Base-by-base conservation (phyloP, 129 eudicot genomes). In the Escallonia herrerae region DNA sequence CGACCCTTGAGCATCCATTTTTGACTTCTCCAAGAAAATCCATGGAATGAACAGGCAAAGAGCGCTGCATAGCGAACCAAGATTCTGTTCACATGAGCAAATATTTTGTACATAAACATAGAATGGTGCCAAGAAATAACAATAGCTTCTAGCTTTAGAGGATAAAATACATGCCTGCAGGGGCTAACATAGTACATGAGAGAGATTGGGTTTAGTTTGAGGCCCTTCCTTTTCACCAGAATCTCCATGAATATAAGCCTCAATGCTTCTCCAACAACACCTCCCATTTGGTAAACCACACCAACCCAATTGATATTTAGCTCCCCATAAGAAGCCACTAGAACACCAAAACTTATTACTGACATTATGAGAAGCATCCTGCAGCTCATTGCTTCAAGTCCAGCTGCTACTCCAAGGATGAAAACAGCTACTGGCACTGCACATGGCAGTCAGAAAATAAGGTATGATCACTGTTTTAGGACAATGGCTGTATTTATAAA, bases 341-440 rank as follows among this genome's bases (percentile, higher is more conserved):
- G 77, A 41, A 94, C 99, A 43, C 99, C 96, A 59, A 86, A 82
- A 75, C 99, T 94, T 79, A 94, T 94, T 38, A 94, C 90, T 40
- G 87, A 94, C 99, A 89, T 94, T 80, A 89, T 89, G 37, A 94
- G 65, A 76, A 94, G 95, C 99, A 89, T 94, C 74, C 85, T 65
- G 49, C 77, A 79, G 77, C 93, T 89, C 99, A 93, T 93, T 55
- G 74, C 72, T 89, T 93, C 99, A 59, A 89, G 93, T 56, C 99
- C 99, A 51, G 87, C 95, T 60, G 86, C 86, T 64, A 94, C 99
- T 12, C 97, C 95, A 43, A 89, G 96, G 62, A 94, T 72, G 72
- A 94, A 94, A 62, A 94, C 95, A 51, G 95, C 95, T 50, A 94
- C 99, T n/a, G 97, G 99, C 97, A 94, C 99, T 86, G 77, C 69